These are phyloP conservation scores for Rhizopus delemar DNA, from an alignment of 371 early-diverging fungal species.

Conservation along the genomic window DNA sequence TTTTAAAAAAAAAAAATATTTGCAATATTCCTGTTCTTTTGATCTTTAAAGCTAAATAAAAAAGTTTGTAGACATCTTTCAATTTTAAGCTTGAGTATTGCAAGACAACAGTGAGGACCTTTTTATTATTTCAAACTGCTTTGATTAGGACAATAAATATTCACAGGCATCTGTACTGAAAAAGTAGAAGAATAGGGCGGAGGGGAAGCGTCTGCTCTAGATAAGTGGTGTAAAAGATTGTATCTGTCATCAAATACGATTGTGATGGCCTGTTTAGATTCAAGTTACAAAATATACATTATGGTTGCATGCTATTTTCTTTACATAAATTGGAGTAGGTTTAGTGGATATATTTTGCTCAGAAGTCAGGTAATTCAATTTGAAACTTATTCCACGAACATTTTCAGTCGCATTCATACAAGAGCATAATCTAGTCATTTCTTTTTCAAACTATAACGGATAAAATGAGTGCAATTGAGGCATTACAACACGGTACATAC, in stretches of 20 bases:
- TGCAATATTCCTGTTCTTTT: too few relatives aligned
- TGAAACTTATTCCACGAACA: constrained; percentile 49
- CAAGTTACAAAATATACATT: constrained; percentile 5
- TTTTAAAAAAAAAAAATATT: too few relatives aligned
- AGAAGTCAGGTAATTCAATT: constrained; percentile 30
- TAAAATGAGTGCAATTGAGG: not conserved
- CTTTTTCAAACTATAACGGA: constrained; percentile 29
- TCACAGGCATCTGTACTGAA: constrained; percentile 2
- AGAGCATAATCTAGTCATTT: constrained; percentile 36
- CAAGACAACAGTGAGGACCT: too few relatives aligned
- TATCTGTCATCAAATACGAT: constrained; percentile 47
- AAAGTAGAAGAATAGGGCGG: constrained; percentile 19
- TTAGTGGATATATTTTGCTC: constrained; percentile 23
- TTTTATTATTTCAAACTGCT: not conserved
- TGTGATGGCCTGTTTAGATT: constrained; percentile 32
- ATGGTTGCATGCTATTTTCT: constrained; percentile 5
- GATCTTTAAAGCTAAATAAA: too few relatives aligned
- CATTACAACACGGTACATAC: not conserved
- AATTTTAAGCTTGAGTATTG: too few relatives aligned
- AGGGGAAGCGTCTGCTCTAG: constrained; percentile 20
- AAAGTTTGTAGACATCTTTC: too few relatives aligned
- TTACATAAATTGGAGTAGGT: constrained; percentile 33
- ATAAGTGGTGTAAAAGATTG: constrained; percentile 44
- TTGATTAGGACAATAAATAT: not conserved
- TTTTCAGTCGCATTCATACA: constrained; percentile 54